Evolutionary conservation across 768 basidiomycete species (phyloP).

Genomic region (Fibroporia radiculosa): DNA sequence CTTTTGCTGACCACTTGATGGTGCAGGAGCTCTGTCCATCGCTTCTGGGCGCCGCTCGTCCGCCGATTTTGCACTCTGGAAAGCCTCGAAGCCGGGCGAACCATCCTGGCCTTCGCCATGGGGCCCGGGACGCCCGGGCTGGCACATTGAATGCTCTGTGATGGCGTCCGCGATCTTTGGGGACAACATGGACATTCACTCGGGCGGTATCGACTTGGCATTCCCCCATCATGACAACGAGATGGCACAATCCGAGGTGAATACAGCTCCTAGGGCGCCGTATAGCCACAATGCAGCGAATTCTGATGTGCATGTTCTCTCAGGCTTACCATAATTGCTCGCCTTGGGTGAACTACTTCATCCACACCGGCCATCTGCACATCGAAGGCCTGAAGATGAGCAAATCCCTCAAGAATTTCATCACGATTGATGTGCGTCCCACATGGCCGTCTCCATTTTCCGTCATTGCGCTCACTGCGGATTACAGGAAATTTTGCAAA

Average conservation of each 20-base stretch:
- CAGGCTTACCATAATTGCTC: conserved; percentile 90
- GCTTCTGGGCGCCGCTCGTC: conserved; percentile 65
- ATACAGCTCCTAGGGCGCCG: neutral
- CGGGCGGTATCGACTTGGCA: conserved; percentile 93
- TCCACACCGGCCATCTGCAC: conserved; percentile 97
- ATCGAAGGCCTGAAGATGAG: conserved; percentile 99
- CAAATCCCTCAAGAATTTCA: conserved; percentile 98
- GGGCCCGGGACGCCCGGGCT: conserved; percentile 94
- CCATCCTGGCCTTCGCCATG: conserved; percentile 95
- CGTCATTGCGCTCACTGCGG: conserved; percentile 2
- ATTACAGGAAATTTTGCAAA: conserved; percentile 74
- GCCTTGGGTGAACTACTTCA: conserved; percentile 98
- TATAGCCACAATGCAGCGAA: no score
- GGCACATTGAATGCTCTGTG: conserved; percentile 99
- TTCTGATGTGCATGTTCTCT: conserved; percentile 6
- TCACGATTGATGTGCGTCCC: conserved; percentile 78
- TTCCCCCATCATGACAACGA: conserved; percentile 99
- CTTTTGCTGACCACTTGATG: neutral
- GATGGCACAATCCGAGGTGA: conserved; percentile 91
- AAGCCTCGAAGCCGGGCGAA: conserved; percentile 92
- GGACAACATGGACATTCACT: conserved; percentile 93
- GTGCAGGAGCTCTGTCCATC: conserved; percentile 46
- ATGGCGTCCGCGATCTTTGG: conserved; percentile 94
- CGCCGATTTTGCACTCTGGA: conserved; percentile 97
- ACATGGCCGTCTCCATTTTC: conserved; percentile 1